Percentiles rank a stretch among this genome's conserved stretches.
These are phyloP conservation scores for Phylloporus arenicola DNA, from an alignment of 768 basidiomycete species.

Conservation along the genomic window DNA sequence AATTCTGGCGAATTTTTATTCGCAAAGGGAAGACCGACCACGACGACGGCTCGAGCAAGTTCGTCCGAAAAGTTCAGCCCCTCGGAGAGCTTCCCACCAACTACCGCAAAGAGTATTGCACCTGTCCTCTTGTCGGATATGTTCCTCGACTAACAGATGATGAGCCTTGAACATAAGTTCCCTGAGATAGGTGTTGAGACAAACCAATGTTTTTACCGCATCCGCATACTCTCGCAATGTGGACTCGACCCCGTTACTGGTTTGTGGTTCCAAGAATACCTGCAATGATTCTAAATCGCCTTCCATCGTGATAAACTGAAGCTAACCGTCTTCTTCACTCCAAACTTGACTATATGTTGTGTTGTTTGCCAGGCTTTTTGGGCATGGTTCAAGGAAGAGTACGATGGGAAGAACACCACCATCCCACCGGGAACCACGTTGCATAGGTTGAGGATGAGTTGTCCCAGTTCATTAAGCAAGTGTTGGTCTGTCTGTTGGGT, in stretches of 20 bases:
- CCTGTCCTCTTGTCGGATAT: conserved; percentile 41
- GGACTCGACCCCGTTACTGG: conserved; percentile 62
- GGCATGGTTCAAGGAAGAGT: conserved; percentile 68
- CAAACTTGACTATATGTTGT: conserved; percentile 58
- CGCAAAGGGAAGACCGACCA: conserved; percentile 90
- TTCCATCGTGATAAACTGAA: neutral
- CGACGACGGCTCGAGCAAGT: conserved; percentile 78
- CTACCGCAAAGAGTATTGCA: conserved; percentile 86
- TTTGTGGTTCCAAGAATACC: conserved; percentile 89
- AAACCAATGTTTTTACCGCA: conserved; percentile 34
- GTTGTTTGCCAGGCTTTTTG: conserved; percentile 60
- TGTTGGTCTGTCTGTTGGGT: conserved; percentile 59
- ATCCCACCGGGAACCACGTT: conserved; percentile 80
- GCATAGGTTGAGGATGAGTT: conserved; percentile 73
- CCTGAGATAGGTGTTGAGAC: neutral
- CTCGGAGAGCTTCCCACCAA: conserved; percentile 96
- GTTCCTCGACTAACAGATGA: conserved; percentile 17
- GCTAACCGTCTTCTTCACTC: conserved; percentile 67
- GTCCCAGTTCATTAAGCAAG: conserved; percentile 78
- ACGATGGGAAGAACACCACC: conserved; percentile 93
- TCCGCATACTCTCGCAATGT: conserved; percentile 68
- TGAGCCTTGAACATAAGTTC: too few species aligned
- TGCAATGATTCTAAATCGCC: conserved; percentile 26
- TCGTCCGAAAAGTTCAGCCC: conserved; percentile 76
- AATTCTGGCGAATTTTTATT: conserved; percentile 89